These are phyloP conservation scores for Perilla frutescens DNA, from an alignment of 257 asterid genomes.

Conservation along the genomic window DNA sequence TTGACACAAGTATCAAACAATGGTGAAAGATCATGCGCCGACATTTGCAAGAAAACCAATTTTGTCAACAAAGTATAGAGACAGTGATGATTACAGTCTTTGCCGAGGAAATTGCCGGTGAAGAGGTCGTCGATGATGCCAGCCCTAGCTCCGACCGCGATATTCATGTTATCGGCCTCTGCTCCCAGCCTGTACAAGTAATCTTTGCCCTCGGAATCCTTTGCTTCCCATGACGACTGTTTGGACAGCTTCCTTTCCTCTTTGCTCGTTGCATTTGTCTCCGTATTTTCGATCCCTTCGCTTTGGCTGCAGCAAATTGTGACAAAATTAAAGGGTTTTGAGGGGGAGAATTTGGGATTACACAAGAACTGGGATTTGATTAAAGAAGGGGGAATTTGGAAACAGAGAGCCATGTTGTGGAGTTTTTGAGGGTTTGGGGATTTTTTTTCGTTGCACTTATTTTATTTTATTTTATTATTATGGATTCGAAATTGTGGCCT, in stretches of 20 bases:
- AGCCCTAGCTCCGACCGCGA: conserved; percentile 92
- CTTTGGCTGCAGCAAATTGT: conserved; percentile 43
- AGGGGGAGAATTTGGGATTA: conserved; percentile 30
- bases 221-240: conserved; percentile 94
- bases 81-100: conserved; percentile 62
- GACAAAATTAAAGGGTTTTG: conserved; percentile 36
- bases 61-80: neutral
- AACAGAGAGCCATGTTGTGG: conserved; percentile 49
- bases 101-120: conserved; percentile 93
- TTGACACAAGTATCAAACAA: conserved; percentile 14
- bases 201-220: conserved; percentile 86
- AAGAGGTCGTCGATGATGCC: conserved; percentile 91
- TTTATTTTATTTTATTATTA: neutral
- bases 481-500: conserved; percentile 42
- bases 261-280: conserved; percentile 37
- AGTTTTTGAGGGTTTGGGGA: conserved; percentile 16
- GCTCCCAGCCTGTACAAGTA: conserved; percentile 87
- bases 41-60: neutral
- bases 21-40: too few species aligned
- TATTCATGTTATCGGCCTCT: conserved; percentile 95
- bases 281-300: conserved; percentile 41
- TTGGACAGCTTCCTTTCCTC: conserved; percentile 58
- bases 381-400: conserved; percentile 50
- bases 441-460: neutral
- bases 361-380: conserved; percentile 39